Base-by-base conservation (phyloP, 495 filamentous ascomycete species). In the Pyrenopolyporus hunteri region DNA sequence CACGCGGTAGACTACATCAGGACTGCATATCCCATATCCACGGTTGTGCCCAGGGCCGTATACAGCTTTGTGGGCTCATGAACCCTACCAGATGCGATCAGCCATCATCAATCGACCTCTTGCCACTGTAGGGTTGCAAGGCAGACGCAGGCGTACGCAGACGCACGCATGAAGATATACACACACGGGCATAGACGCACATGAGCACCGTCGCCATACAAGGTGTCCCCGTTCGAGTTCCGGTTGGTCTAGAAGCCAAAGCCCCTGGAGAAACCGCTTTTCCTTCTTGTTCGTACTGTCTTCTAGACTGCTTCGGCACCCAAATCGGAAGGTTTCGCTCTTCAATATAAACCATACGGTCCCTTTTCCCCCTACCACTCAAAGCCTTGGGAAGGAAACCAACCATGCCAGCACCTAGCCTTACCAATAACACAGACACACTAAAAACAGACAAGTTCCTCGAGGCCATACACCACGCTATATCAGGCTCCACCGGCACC, bases 401-500 rank as follows among this genome's bases (percentile, higher is more conserved):
- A 63, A 50, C 37, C 44, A 65, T 65, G 62, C 51, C 62, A 37
- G 51, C 56, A n/a, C 31, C 51, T 51, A 56, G 32, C 14, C 22
- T 44, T 31, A 28, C 62, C 45, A 57, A 56, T 55, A 42, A 46
- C 32, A 47, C 26, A 20, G 39, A 28, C 46, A 37, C 26, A 31
- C 16, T 54, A 44, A 31, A 57, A 49, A 32, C 52, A 48, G 60
- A 73, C 61, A 70, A 72, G 59, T 82, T 84, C 6, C 83, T 96
- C n/a, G 90, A 92, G 47, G 88, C 90, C 4, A 77, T 96, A n/a
- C 90, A 90, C 14, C 93, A 97, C 78, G 93, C 93, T 44, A 70
- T 89, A 16, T 89, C 92, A 13, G 92, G 92, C 44, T 85, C 90
- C 22, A 78, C 85, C 10, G 92, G 91, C 11, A 87, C 90, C 2